These are phyloP conservation scores for Trematosphaeria pertusa DNA, from an alignment of 2,329 filamentous ascomycete species.

Conservation along the genomic window DNA sequence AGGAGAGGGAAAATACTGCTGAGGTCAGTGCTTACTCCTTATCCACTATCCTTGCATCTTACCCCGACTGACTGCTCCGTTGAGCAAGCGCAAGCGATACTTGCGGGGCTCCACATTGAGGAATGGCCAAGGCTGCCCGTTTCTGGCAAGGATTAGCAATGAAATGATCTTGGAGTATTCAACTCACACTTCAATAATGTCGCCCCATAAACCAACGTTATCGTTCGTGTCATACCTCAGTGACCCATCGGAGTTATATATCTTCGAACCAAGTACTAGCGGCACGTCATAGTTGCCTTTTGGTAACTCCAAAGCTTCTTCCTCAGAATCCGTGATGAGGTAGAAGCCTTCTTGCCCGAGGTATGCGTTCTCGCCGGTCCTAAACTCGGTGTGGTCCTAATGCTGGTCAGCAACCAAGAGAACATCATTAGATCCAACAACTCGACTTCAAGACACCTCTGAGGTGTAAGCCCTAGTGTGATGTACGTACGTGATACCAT, in stretches of 20 bases:
- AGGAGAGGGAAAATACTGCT: slow-evolving; percentile 58
- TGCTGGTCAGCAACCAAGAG: slow-evolving; percentile 6
- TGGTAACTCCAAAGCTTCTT: slow-evolving; percentile 59
- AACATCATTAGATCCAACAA: slow-evolving; percentile 27
- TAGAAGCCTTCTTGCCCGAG: slow-evolving; percentile 65
- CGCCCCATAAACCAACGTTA: slow-evolving; percentile 60
- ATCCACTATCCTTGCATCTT: background rate
- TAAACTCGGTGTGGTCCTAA: slow-evolving; percentile 49
- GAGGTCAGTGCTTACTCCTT: background rate
- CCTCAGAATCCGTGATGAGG: slow-evolving; percentile 59
- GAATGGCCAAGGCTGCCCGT: slow-evolving; percentile 66
- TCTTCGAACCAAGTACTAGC: slow-evolving; percentile 58
- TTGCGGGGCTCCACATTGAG: slow-evolving; percentile 64
- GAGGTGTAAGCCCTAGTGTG: background rate
- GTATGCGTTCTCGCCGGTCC: slow-evolving; percentile 63
- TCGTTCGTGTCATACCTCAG: slow-evolving; percentile 57
- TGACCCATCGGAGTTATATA: slow-evolving; percentile 60
- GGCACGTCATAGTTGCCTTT: slow-evolving; percentile 62
- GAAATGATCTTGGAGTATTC: too few relatives aligned
- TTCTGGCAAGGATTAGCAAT: slow-evolving; percentile 35
- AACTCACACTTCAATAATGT: slow-evolving; percentile 60
- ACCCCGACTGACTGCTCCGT: slow-evolving; percentile 46
- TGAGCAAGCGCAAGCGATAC: slow-evolving; percentile 63
- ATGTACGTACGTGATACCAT: slow-evolving; percentile 64
- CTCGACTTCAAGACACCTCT: background rate